Evolutionary conservation across 2,329 filamentous ascomycete genomes (phyloP).

Genomic region (Phaeosphaeriaceae sp.): DNA sequence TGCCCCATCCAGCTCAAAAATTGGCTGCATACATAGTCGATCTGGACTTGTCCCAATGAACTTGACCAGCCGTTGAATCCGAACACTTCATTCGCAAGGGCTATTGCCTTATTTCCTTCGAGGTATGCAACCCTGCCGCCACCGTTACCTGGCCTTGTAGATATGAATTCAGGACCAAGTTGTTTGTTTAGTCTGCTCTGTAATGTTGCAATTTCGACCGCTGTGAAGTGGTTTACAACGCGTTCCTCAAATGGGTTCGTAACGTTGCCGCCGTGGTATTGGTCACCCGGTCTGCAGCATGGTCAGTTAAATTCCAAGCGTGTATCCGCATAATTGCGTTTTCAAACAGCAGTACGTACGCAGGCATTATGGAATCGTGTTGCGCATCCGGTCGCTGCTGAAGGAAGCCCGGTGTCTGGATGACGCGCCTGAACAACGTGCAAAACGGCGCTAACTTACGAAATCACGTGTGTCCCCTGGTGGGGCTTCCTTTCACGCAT

Average conservation of each 20-base stretch:
- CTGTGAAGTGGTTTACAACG: constrained; percentile 80
- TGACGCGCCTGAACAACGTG: constrained; percentile 42
- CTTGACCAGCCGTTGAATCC: constrained; percentile 98
- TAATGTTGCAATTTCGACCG: constrained; percentile 86
- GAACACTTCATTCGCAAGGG: constrained; percentile 92
- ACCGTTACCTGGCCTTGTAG: constrained; percentile 79
- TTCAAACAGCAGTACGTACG: constrained; percentile 30
- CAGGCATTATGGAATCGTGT: constrained; percentile 36
- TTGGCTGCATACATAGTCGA: constrained; percentile 74
- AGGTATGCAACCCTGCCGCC: constrained; percentile 92
- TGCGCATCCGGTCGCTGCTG: constrained; percentile 33
- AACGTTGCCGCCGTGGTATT: constrained; percentile 45
- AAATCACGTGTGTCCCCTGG: constrained; percentile 8
- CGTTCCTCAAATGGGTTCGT: constrained; percentile 84
- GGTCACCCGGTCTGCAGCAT: constrained; percentile 44
- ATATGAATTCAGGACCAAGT: constrained; percentile 95
- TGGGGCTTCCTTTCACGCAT: no score
- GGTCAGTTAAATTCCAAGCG: constrained; percentile 18
- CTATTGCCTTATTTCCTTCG: constrained; percentile 95
- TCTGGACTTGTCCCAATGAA: constrained; percentile 90
- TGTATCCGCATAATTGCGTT: neutral
- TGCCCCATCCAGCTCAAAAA: neutral
- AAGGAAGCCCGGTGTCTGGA: constrained; percentile 34
- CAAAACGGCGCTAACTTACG: constrained; percentile 12
- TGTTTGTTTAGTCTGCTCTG: constrained; percentile 89